Percentiles rank a stretch among this genome's conserved stretches.
Evolutionary conservation across 306 rosid species (phyloP).

Genomic region (Neltuma alba): DNA sequence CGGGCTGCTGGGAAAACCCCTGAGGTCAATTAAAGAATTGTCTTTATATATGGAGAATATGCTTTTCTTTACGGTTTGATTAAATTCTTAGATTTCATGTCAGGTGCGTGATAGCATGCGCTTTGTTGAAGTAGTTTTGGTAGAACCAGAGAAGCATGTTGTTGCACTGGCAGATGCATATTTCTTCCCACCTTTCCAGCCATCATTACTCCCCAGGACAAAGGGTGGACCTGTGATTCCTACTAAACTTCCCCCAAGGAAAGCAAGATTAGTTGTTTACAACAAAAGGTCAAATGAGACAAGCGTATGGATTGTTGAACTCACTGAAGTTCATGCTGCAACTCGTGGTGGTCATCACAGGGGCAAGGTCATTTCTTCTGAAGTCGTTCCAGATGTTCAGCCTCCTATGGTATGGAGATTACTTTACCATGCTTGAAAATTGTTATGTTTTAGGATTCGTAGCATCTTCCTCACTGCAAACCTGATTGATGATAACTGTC

Average conservation of each 20-base stretch:
- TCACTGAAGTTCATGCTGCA: constrained; percentile 74
- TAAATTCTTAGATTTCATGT: constrained; percentile 19
- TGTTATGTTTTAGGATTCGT: constrained; percentile 3
- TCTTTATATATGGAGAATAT: constrained; percentile 6
- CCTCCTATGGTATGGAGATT: constrained; percentile 70
- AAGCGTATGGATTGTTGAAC: constrained; percentile 75
- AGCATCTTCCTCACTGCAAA: background rate
- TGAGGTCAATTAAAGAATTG: constrained; percentile 53
- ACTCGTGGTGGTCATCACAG: constrained; percentile 90
- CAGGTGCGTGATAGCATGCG: constrained; percentile 88
- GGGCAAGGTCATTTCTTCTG: constrained; percentile 71
- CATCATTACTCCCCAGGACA: constrained; percentile 75
- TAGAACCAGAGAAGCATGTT: constrained; percentile 77
- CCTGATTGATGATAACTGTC: constrained; percentile 17
- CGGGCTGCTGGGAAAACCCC: constrained; percentile 86
- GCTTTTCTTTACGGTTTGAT: constrained; percentile 21
- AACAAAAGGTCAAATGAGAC: constrained; percentile 79
- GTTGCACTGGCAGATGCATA: constrained; percentile 89
- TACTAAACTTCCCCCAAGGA: constrained; percentile 75
- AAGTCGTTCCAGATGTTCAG: constrained; percentile 76
- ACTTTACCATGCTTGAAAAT: constrained; percentile 4
- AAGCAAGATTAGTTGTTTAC: constrained; percentile 75
- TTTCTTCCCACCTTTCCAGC: constrained; percentile 90
- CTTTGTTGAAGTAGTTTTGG: constrained; percentile 68
- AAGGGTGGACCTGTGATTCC: constrained; percentile 83